Base-by-base conservation (phyloP, 2,329 filamentous ascomycete genomes). In the Zalaria sp. region DNA sequence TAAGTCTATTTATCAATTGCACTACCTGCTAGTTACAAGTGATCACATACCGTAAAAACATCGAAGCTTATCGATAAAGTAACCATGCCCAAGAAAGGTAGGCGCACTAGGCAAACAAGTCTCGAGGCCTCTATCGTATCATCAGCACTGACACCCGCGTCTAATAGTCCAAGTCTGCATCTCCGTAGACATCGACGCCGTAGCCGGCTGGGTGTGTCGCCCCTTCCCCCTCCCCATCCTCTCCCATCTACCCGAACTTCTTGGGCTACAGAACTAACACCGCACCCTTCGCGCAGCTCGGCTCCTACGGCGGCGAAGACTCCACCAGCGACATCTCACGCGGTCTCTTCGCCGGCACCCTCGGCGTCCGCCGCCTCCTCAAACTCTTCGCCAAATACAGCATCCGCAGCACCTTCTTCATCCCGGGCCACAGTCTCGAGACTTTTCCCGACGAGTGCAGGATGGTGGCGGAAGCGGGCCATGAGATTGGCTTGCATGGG, bases 291-390 rank as follows among this genome's bases (percentile, higher is more conserved):
- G n/a, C n/a, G 2, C 29, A 32, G 29, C 65, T 86, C 0, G 81
- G 81, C 1, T 81, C 75, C 0, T 86, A 87, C 51, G 79, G 79
- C 10, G 80, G 82, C 32, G 73, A 85, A 57, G 81, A 86, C 54
- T 79, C 73, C 5, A 76, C 73, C 1, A 81, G 71, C 52, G 81
- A 86, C 50, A 84, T 86, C 47, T 80, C 74, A 53, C 68, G 81
- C 67, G 53, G 71, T 44, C 59, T 82, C 27, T 87, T 76, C 50
- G 81, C 82, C 2, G 81, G 81, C 10, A 81, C 78, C 0, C 64
- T 80, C 29, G 79, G 79, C 34, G 75, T 73, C 0, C 67, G 71
- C 9, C 73, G 81, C 1, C 65, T 87, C 1, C 67, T 87, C 26
- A 83, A 81, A 51, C 60, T 87, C 3, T 81, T 84, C 53, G 69